Conservation (phyloP, 768 basidiomycete genomes). For the Russula compacta region DNA sequence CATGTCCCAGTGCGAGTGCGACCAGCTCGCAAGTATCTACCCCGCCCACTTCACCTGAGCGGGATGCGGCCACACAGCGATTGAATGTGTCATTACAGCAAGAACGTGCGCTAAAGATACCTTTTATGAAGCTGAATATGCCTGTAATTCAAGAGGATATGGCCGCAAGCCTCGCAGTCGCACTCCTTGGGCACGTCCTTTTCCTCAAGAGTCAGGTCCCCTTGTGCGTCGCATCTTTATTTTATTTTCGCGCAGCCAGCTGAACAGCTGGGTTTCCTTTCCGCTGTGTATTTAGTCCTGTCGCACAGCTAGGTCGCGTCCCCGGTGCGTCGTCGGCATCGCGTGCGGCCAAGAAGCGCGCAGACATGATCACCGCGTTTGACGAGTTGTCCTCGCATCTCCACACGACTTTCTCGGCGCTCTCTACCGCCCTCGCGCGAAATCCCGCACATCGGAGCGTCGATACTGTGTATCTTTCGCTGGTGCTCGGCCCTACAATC, state of each 20-base stretch:
- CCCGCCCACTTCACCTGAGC: conserved; percentile 3
- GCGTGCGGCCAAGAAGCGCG: conserved; percentile 47
- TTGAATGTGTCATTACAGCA: background rate
- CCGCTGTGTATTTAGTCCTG: conserved; percentile 37
- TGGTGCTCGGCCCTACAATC: conserved; percentile 58
- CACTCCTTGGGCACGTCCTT: conserved; percentile 58
- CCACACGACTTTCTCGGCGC: conserved; percentile 60
- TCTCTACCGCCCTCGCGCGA: conserved; percentile 56
- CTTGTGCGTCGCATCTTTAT: conserved; percentile 42
- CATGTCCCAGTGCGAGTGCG: background rate
- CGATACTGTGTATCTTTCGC: conserved; percentile 43
- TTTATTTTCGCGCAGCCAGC: background rate
- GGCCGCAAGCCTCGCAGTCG: conserved; percentile 55
- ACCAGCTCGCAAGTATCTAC: background rate
- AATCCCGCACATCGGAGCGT: conserved; percentile 10
- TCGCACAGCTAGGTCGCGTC: conserved; percentile 53
- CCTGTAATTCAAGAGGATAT: conserved; percentile 46
- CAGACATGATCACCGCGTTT: conserved; percentile 53
- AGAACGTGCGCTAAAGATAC: conserved; percentile 25
- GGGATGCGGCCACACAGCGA: background rate
- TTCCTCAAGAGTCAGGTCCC: conserved; percentile 76
- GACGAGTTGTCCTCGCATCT: conserved; percentile 70
- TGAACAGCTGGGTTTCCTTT: background rate
- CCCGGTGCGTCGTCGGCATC: conserved; percentile 40
- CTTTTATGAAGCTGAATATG: conserved; percentile 38